phyloP scores from a whole-genome alignment of 352 stramenopile species.

The Saprolegnia diclina region DNA sequence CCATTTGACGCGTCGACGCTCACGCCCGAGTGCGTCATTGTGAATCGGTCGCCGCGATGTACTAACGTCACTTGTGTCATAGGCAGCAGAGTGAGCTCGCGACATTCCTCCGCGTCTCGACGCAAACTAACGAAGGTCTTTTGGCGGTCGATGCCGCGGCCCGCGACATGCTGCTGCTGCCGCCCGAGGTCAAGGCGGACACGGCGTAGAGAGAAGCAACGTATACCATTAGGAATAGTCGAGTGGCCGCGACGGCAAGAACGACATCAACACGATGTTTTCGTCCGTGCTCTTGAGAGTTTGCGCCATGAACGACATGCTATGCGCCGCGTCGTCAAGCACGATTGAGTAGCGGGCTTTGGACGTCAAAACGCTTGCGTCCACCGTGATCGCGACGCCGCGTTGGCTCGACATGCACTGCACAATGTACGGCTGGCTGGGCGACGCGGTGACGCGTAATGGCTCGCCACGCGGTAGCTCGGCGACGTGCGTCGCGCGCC shows the following conservation, averaged over 20 bases:
- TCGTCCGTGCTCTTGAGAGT: neutral
- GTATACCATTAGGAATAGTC: neutral
- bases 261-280: neutral
- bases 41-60: conserved; percentile 12
- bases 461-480: neutral
- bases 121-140: conserved; percentile 72
- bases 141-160: conserved; percentile 35
- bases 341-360: conserved; percentile 9
- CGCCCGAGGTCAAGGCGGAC: neutral
- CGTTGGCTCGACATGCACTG: neutral
- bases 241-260: neutral
- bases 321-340: neutral
- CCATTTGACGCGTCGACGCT: conserved; percentile 2
- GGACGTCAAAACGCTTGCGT: neutral
- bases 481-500: neutral
- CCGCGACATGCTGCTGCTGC: neutral
- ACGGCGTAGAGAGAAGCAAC: neutral
- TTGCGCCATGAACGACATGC: conserved; percentile 17
- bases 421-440: conserved; percentile 2
- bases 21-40: conserved; percentile 35
- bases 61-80: neutral
- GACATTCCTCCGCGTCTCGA: conserved; percentile 40
- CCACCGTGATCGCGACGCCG: neutral
- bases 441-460: neutral
- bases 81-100: conserved; percentile 31